A percentile compares a stretch with the other conserved stretches of the same genome.
Evolutionary conservation across 176 grass and related monocot species (phyloP).

Genomic region (Carex cristatella): DNA sequence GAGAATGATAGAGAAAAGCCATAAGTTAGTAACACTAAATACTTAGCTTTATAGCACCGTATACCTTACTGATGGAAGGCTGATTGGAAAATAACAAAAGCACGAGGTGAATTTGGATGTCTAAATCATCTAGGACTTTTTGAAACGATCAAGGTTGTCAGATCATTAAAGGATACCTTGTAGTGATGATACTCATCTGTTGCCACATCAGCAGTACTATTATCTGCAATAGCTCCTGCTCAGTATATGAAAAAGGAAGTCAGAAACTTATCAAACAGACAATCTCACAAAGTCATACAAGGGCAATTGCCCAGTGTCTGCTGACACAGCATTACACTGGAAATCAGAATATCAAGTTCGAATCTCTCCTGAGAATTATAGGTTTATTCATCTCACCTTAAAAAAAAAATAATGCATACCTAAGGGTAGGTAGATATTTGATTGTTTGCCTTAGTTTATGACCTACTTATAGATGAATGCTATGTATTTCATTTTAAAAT

Average conservation of each 20-base stretch:
- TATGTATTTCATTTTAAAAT: background rate
- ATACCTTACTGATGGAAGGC: background rate
- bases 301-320: background rate
- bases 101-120: background rate
- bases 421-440: background rate
- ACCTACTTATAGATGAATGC: background rate
- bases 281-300: background rate
- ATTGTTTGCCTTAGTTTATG: background rate
- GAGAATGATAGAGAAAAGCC: background rate
- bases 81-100: background rate
- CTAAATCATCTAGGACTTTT: background rate
- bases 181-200: constrained; percentile 63
- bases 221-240: constrained; percentile 38
- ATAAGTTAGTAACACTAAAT: background rate
- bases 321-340: background rate
- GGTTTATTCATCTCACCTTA: background rate
- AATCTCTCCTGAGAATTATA: background rate
- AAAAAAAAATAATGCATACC: background rate
- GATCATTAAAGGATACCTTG: constrained; percentile 35
- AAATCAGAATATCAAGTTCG: background rate
- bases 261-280: background rate
- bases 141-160: background rate
- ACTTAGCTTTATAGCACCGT: background rate
- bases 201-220: constrained; percentile 51
- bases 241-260: background rate